Conservation (phyloP, 1,284 basidiomycete genomes). For the Porogramme epimiltina region DNA sequence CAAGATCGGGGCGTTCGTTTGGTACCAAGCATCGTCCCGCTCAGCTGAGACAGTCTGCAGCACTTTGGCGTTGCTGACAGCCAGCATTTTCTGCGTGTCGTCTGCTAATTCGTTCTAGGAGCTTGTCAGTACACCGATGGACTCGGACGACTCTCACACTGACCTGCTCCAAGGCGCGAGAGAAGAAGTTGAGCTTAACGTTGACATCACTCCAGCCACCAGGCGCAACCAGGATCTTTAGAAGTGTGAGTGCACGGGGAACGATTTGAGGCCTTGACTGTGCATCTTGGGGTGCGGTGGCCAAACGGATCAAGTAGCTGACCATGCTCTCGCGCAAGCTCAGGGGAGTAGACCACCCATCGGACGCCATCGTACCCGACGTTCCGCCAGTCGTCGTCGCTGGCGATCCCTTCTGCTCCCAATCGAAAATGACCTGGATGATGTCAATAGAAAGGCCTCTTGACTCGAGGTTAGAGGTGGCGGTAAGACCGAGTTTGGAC, state of each 20-base stretch:
- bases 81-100: slow-evolving; percentile 68
- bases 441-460: slow-evolving; percentile 84
- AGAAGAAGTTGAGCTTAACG: slow-evolving; percentile 90
- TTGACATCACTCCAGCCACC: slow-evolving; percentile 93
- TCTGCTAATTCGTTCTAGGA: slow-evolving; percentile 70
- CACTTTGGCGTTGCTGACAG: slow-evolving; percentile 87
- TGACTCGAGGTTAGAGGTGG: slow-evolving; percentile 78
- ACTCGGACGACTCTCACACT: background rate
- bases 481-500: slow-evolving; percentile 83
- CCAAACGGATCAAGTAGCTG: slow-evolving; percentile 90
- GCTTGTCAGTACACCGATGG: background rate
- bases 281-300: slow-evolving; percentile 75
- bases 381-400: slow-evolving; percentile 28
- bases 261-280: slow-evolving; percentile 66
- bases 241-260: slow-evolving; percentile 77
- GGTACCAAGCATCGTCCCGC: slow-evolving; percentile 87
- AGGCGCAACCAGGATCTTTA: slow-evolving; percentile 81
- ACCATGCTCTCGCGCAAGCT: slow-evolving; percentile 88
- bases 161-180: slow-evolving; percentile 81
- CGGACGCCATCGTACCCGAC: slow-evolving; percentile 11
- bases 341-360: slow-evolving; percentile 74
- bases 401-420: slow-evolving; percentile 73
- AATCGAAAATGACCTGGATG: slow-evolving; percentile 84
- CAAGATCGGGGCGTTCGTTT: slow-evolving; percentile 76
- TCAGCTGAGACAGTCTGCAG: slow-evolving; percentile 86